These are phyloP conservation scores for Geranium incanum DNA, from an alignment of 441 rosid species.

Conservation along the genomic window DNA sequence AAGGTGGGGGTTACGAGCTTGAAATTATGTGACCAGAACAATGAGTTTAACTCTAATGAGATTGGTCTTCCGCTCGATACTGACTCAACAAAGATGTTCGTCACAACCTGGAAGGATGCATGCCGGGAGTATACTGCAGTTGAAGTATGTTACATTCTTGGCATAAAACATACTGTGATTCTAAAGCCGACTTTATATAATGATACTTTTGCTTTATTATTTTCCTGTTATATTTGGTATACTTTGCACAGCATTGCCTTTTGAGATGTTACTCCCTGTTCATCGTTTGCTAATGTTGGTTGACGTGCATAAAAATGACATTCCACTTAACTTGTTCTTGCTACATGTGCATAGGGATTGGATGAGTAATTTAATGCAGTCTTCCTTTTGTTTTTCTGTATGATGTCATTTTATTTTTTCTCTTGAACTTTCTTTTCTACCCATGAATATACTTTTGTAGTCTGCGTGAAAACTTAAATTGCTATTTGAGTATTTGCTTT, in stretches of 20 bases:
- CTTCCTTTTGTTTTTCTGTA: not conserved
- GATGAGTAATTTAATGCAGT: not conserved
- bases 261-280: not conserved
- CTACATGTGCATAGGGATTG: not conserved
- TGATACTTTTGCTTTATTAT: not conserved
- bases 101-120: constrained; percentile 79
- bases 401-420: not conserved
- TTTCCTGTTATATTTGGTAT: not conserved
- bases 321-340: not conserved
- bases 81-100: constrained; percentile 45
- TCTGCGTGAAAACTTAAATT: not conserved
- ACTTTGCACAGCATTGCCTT: not conserved
- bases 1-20: constrained; percentile 19
- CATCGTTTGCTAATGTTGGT: not conserved
- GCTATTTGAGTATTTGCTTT: not conserved
- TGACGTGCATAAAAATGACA: not conserved
- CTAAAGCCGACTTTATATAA: not conserved
- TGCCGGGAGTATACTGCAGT: constrained; percentile 50
- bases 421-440: not conserved
- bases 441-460: not conserved
- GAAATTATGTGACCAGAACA: constrained; percentile 25
- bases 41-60: constrained; percentile 28
- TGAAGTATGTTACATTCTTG: constrained; percentile 35
- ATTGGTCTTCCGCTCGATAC: constrained; percentile 43
- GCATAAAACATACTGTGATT: not conserved